Base-by-base conservation (phyloP, 2,329 filamentous ascomycete species). In the Diatrype stigma region DNA sequence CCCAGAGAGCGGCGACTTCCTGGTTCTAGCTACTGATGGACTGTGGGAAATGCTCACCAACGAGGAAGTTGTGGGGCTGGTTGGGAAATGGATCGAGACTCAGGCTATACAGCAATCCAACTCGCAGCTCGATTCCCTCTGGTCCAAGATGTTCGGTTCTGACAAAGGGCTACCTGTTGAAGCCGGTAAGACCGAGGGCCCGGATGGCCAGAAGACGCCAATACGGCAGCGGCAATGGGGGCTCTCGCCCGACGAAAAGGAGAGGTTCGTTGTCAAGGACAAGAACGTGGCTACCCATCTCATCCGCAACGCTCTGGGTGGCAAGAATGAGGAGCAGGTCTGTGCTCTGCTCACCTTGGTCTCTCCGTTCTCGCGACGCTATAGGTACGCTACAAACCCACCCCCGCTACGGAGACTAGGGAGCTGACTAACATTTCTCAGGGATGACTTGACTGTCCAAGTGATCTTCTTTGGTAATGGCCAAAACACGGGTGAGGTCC, bases 21-120 rank as follows among this genome's bases (percentile, higher is more conserved):
- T 99, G 12, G 93, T 99, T 55, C 86, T 99, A 78, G 94, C 94
- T 21, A 96, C 94, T 0, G 94, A 99, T 66, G 94, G 94, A 3
- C 79, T 99, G 1, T 99, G 94, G 94, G 94, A 99, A 72, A 97
- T 97, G 94, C 79, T 99, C 55, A 96, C 90, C 45, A 99, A 97
- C 63, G 94, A 99, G 67, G 94, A 99, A 74, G 94, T 96, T 1
- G 89, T 99, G 47, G 94, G 94, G 1, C 82, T 99, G 2, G 94
- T 99, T 4, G 95, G 93, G 16, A 90, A 96, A 69, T 99, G 94
- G 94, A 84, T 99, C 45, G 94, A 99, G 68, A 84, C 82, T 21
- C 88, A 96, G 67, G 73, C 75, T 34, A 46, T 40, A 64, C 63
- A 68, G 65, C 51, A 71, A 67, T 72, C 75, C 42, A 75, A 70